These are phyloP conservation scores for Trichoderma parareesei DNA, from an alignment of 495 filamentous ascomycete genomes.

Conservation along the genomic window DNA sequence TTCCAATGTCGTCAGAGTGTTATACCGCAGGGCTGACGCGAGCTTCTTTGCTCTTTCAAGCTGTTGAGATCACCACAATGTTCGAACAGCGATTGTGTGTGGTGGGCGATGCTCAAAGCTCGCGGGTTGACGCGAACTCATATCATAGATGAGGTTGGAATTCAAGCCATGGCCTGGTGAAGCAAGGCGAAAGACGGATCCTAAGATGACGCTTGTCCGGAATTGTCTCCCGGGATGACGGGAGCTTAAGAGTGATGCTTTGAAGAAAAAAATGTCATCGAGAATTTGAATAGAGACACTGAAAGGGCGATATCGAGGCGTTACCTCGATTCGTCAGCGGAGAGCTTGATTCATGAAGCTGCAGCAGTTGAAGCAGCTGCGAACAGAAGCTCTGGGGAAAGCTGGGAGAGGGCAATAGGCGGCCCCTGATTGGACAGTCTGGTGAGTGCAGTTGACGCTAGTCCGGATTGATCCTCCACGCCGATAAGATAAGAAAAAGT, in stretches of 20 bases:
- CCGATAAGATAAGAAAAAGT: conserved; percentile 8
- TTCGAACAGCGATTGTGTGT: too few relatives aligned
- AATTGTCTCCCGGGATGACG: background rate
- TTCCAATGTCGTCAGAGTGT: background rate
- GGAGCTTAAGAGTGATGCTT: background rate
- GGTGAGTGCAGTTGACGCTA: background rate
- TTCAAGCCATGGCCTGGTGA: background rate
- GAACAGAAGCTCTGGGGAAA: background rate
- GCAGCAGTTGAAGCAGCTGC: background rate
- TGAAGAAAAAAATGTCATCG: background rate
- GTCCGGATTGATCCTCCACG: background rate
- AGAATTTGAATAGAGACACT: background rate
- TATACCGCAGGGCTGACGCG: too few relatives aligned
- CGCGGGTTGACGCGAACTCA: background rate
- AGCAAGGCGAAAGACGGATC: background rate
- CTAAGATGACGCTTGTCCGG: background rate
- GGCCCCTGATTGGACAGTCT: background rate
- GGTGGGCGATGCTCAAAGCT: background rate
- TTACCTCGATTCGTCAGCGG: background rate
- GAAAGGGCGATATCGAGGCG: background rate
- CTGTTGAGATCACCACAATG: too few relatives aligned
- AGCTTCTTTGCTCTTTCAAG: too few relatives aligned
- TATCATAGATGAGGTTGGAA: background rate
- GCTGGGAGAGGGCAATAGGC: background rate
- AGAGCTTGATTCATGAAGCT: too few relatives aligned